Evolutionary conservation across 305 asterid genomes (phyloP), one percentile per base, ranked within the genome.

Genomic region (Fraxinus latifolia): DNA sequence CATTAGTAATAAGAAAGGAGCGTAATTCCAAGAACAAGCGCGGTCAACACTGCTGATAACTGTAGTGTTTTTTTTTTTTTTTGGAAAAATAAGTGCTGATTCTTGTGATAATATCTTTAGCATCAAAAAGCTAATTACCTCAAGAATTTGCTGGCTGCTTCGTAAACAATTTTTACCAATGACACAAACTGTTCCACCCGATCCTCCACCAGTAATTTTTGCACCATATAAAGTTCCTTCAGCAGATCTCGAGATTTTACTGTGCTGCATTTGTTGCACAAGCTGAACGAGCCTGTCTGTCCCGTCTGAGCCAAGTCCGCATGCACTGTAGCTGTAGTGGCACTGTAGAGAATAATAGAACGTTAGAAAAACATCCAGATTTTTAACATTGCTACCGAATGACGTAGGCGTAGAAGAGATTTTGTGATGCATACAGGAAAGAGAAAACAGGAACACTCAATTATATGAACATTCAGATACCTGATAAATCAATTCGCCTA

Each of bases 111-210:
- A 47, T 12, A 47, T 47, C 19, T 47, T 42, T 47, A 47, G 58
- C 58, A 47, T 47, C 58, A 47, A 47, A 17, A 47, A 47, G 19
- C 58, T 47, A 47, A 1, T 84, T 82, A 93, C 99, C 98, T 91
- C 95, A 82, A 96, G 78, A 85, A 94, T 91, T 83, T 93, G 97
- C 83, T 93, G 96, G 55, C 92, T 93, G 89, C 99, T 96, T 76
- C 89, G 80, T 15, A 93, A 79, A 82, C 96, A 94, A 86, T 94
- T 96, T 86, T 89, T 85, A 47, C 98, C 99, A 29, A 96, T 84
- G 6, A 94, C 97, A 71, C 97, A 96, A n/a, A 96, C 92, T 0
- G 98, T 94, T 76, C 99, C 99, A 79, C 99, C 99, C 0, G 99
- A 93, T 76, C 98, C 98, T 33, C 99, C 98, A 23, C 98, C 99